phyloP scores from a whole-genome alignment of 2,329 filamentous ascomycete genomes.

The Lasiodiplodia sp. region DNA sequence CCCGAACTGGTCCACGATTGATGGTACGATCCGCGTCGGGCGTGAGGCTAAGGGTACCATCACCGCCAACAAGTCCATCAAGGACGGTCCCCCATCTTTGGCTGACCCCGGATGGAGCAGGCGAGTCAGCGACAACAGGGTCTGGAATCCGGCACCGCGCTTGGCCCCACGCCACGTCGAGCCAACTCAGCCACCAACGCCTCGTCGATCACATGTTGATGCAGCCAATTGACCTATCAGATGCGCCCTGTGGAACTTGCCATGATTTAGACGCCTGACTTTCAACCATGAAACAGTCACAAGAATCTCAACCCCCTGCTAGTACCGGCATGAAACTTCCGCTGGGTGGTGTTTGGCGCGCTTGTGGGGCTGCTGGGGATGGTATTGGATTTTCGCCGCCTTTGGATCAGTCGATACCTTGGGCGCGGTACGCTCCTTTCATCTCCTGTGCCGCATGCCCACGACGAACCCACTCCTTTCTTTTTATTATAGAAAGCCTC shows the following conservation, averaged over 20 bases:
- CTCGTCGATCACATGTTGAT: background rate
- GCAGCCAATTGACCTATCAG: background rate
- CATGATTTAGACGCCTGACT: background rate
- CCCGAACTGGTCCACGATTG: too few species aligned
- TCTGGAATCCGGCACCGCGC: constrained; percentile 8
- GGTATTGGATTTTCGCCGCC: background rate
- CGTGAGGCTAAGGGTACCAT: too few species aligned
- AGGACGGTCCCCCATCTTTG: background rate
- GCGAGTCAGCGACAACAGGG: background rate
- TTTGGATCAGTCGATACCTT: background rate
- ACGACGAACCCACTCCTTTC: background rate
- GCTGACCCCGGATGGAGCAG: background rate
- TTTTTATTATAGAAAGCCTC: background rate
- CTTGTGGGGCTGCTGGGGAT: background rate
- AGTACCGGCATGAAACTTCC: background rate
- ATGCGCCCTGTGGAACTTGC: background rate
- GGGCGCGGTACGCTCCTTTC: background rate
- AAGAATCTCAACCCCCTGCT: background rate
- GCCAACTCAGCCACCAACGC: constrained; percentile 7
- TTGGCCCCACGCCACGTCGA: constrained; percentile 16
- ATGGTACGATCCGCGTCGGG: too few species aligned
- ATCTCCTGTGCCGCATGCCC: background rate
- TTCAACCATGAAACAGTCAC: background rate
- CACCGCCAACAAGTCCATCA: background rate
- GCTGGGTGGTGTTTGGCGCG: background rate